These are phyloP conservation scores for Holtermannia corniformis DNA, from an alignment of 768 basidiomycete genomes.

Conservation along the genomic window DNA sequence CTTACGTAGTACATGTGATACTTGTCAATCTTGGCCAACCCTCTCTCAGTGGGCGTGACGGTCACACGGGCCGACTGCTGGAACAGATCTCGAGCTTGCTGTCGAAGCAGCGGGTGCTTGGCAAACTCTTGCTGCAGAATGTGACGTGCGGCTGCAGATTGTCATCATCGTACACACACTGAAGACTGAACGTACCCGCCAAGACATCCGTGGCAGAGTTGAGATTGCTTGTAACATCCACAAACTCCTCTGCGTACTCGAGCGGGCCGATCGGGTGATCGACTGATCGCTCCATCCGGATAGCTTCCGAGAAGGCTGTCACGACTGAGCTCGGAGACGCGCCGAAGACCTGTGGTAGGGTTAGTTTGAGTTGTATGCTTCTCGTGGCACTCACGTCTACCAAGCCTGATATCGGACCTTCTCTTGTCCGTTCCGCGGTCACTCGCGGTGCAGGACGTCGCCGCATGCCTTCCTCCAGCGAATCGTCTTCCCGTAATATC, in stretches of 20 bases:
- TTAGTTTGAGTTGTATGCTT: not conserved
- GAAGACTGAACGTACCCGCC: slow-evolving; percentile 17
- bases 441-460: not conserved
- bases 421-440: not conserved
- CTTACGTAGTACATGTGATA: slow-evolving; percentile 47
- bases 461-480: slow-evolving; percentile 18
- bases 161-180: not conserved
- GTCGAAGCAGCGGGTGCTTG: slow-evolving; percentile 79
- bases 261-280: slow-evolving; percentile 73
- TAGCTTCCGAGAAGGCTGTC: slow-evolving; percentile 51
- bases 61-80: slow-evolving; percentile 64
- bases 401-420: not conserved
- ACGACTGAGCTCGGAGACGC: slow-evolving; percentile 69
- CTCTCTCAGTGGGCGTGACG: slow-evolving; percentile 78
- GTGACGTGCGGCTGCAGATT: slow-evolving; percentile 45
- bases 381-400: not conserved
- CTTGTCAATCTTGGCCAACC: slow-evolving; percentile 48
- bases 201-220: slow-evolving; percentile 27
- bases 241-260: slow-evolving; percentile 77
- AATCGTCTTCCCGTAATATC: slow-evolving; percentile 51
- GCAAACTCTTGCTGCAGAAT: slow-evolving; percentile 83
- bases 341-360: slow-evolving; percentile 58
- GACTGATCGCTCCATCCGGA: slow-evolving; percentile 45
- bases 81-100: slow-evolving; percentile 65
- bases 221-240: slow-evolving; percentile 43